Conservation (phyloP, 495 filamentous ascomycete genomes). For the Neurospora discreta region DNA sequence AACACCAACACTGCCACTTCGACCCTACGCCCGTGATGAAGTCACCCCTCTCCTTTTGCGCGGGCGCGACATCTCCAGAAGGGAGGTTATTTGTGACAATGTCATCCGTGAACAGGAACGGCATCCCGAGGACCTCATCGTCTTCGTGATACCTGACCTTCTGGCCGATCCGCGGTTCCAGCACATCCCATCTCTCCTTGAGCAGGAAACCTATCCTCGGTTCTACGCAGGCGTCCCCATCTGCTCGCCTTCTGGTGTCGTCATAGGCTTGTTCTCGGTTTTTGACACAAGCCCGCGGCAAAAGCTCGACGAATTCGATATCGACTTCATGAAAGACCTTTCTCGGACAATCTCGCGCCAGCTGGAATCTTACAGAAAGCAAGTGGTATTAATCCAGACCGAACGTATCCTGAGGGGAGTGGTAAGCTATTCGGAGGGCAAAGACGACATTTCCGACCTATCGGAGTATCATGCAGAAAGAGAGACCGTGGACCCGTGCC, state of each 20-base stretch:
- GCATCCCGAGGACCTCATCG: constrained; percentile 24
- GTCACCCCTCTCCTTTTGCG: constrained; percentile 31
- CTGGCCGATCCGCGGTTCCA: constrained; percentile 36
- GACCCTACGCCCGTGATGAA: constrained; percentile 22
- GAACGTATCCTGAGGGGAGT: constrained; percentile 50
- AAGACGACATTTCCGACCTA: constrained; percentile 11
- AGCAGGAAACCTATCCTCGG: constrained; percentile 30
- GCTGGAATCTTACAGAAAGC: constrained; percentile 46
- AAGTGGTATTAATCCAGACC: constrained; percentile 45
- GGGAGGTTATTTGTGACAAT: constrained; percentile 38
- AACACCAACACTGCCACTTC: constrained; percentile 40
- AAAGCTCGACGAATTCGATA: constrained; percentile 25
- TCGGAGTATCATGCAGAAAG: constrained; percentile 6
- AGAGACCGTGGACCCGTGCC: neutral
- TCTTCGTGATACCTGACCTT: constrained; percentile 40
- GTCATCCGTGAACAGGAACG: constrained; percentile 14
- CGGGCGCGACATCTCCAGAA: constrained; percentile 30
- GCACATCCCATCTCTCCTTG: constrained; percentile 10
- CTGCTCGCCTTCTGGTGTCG: constrained; percentile 53
- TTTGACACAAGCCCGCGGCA: constrained; percentile 45
- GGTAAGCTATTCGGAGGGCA: constrained; percentile 52
- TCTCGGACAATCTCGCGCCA: constrained; percentile 51
- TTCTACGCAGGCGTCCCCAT: constrained; percentile 61
- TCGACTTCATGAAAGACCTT: constrained; percentile 35
- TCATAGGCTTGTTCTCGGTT: constrained; percentile 61